Base-by-base conservation (phyloP, 768 basidiomycete genomes). In the Trametes maxima region DNA sequence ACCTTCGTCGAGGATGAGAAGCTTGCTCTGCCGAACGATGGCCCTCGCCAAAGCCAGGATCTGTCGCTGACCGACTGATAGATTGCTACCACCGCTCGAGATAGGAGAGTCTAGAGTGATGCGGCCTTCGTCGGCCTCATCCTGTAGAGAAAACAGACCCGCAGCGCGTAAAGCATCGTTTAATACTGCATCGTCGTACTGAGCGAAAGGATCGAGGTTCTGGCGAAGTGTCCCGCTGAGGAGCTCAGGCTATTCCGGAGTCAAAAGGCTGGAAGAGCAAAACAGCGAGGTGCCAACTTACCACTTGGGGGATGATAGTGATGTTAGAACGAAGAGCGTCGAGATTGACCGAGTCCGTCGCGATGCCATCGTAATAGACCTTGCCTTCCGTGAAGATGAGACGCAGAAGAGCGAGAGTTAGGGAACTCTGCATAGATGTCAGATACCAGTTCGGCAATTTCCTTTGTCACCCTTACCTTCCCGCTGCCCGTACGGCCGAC, bases 31-130 rank as follows among this genome's bases (percentile, higher is more conserved):
- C 13, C 85, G 72, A 3, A 86, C 79, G 55, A 86, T 79, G 2
- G 85, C 85, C 36, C 86, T 74, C 0, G 85, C 85, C 1, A 87
- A 73, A 0, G 84, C 84, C n/a, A 87, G 71, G 28, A 87, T 79
- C 69, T 87, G 86, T 13, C 84, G 74, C 67, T 87, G 82, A 7
- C 85, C 85, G 19, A 86, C 77, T 11, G 79, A 81, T 14, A 83
- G 68, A 56, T 82, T 82, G 2, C 73, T 60, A 0, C 80, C 81
- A 3, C 78, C 80, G 46, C 75, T 75, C 8, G 80, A 72, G 40
- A 84, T 77, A 13, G 64, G 58, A 37, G 76, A 82, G 62, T 84
- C 80, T 3, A 84, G 73, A 0, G 76, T 79, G 25, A 84, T 71
- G 1, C 69, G 73, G 19, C 65, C 72, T 37, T 77, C 78, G 0